Conservation (phyloP, 805 yeast species). For the Myxozyma neglecta region DNA sequence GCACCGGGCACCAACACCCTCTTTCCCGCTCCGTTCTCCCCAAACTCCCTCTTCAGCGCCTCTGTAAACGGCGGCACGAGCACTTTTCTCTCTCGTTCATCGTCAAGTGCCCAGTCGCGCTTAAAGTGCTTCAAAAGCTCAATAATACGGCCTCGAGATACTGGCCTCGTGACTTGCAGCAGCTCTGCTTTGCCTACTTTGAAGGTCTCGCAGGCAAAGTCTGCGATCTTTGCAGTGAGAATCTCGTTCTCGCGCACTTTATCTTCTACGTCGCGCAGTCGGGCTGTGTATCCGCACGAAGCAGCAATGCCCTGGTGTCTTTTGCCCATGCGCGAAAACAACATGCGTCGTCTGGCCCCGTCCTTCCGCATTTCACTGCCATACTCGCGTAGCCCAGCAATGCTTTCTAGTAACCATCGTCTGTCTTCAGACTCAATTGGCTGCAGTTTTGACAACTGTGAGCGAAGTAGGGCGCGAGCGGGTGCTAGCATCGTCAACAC, state of each 20-base stretch:
- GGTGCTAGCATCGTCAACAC: slow-evolving; percentile 13
- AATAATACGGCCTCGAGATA: slow-evolving; percentile 24
- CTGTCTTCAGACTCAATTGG: slow-evolving; percentile 20
- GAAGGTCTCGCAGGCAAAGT: slow-evolving; percentile 41
- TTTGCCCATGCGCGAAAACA: slow-evolving; percentile 46
- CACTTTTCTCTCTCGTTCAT: slow-evolving; percentile 53
- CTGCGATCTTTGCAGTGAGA: slow-evolving; percentile 50
- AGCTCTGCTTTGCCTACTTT: slow-evolving; percentile 50
- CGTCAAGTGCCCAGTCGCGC: slow-evolving; percentile 70
- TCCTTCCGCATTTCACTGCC: slow-evolving; percentile 12
- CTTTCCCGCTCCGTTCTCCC: slow-evolving; percentile 27
- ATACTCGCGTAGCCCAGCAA: slow-evolving; percentile 35
- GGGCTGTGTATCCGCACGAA: slow-evolving; percentile 54
- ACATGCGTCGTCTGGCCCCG: slow-evolving; percentile 31
- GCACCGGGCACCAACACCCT: slow-evolving; percentile 80
- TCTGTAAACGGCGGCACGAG: slow-evolving; percentile 52
- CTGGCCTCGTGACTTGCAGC: slow-evolving; percentile 41
- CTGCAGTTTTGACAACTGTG: slow-evolving; percentile 10
- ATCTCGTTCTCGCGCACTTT: slow-evolving; percentile 51
- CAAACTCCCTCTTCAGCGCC: slow-evolving; percentile 44
- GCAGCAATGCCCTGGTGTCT: slow-evolving; percentile 58
- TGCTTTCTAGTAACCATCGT: slow-evolving; percentile 24
- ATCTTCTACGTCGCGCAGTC: slow-evolving; percentile 52
- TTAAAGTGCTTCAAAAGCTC: slow-evolving; percentile 67
- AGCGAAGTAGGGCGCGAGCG: slow-evolving; percentile 2